These are phyloP conservation scores for Wickerhamomyces ciferrii DNA, from an alignment of 805 yeast genomes.

Conservation along the genomic window DNA sequence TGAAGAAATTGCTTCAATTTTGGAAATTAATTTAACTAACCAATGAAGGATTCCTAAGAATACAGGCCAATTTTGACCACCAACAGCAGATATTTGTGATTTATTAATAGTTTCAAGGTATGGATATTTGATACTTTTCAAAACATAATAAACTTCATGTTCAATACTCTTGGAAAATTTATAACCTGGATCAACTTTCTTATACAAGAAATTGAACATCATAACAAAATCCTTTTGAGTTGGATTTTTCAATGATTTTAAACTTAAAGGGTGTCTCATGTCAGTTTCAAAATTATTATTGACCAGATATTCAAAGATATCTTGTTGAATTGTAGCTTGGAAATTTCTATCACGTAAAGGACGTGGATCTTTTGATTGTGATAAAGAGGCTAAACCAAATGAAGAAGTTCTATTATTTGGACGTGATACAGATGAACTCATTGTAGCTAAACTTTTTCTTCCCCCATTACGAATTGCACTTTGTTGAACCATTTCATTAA, in stretches of 20 bases:
- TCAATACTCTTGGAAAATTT: conserved; percentile 65
- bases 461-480: conserved; percentile 16
- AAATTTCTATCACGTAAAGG: conserved; percentile 72
- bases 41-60: conserved; percentile 81
- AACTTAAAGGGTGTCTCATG: conserved; percentile 63
- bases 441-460: conserved; percentile 18
- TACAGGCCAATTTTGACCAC: conserved; percentile 83
- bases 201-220: conserved; percentile 77
- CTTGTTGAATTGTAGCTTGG: conserved; percentile 61
- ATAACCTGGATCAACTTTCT: conserved; percentile 74
- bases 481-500: conserved; percentile 22
- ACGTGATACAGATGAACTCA: conserved; percentile 5
- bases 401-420: conserved; percentile 17
- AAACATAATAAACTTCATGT: conserved; percentile 63
- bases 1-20: conserved; percentile 27
- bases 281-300: conserved; percentile 68
- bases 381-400: conserved; percentile 16
- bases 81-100: conserved; percentile 86
- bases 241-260: conserved; percentile 64
- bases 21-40: conserved; percentile 56
- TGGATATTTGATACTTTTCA: conserved; percentile 70
- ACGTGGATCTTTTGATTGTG: conserved; percentile 53
- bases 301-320: conserved; percentile 58
- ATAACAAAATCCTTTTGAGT: conserved; percentile 81
- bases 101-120: conserved; percentile 75